A percentile compares a stretch with the other conserved stretches of the same genome.
These are phyloP conservation scores for Aspergillus affinis DNA, from an alignment of 495 filamentous ascomycete species.

Conservation along the genomic window DNA sequence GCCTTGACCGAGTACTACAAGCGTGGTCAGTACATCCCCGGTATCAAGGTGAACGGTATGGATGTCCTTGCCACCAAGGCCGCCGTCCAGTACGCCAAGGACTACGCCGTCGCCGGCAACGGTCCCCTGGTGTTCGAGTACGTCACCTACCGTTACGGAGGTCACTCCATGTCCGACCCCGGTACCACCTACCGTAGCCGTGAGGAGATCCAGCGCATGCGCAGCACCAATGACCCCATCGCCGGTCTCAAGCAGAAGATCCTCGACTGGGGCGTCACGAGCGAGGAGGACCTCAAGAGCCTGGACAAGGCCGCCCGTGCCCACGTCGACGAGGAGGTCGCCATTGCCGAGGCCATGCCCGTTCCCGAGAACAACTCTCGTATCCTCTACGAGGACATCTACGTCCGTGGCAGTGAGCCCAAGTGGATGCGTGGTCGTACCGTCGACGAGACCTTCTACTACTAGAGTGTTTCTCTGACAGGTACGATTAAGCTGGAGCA, in stretches of 20 bases:
- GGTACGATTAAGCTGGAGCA: constrained; percentile 7
- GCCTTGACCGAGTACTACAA: constrained; percentile 99
- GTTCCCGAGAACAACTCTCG: constrained; percentile 71
- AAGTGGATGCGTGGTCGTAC: constrained; percentile 85
- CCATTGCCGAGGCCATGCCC: constrained; percentile 81
- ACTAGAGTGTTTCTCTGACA: constrained; percentile 37
- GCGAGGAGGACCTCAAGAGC: constrained; percentile 94
- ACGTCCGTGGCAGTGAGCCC: constrained; percentile 88
- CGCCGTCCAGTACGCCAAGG: constrained; percentile 86
- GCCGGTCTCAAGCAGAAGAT: constrained; percentile 97
- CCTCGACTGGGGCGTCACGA: constrained; percentile 87
- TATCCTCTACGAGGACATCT: constrained; percentile 95
- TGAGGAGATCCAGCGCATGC: constrained; percentile 99
- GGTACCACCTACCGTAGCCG: constrained; percentile 98
- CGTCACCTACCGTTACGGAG: constrained; percentile 98
- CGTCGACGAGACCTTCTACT: constrained; percentile 94
- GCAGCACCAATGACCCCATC: constrained; percentile 96
- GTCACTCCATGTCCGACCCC: constrained; percentile 98
- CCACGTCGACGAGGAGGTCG: constrained; percentile 86
- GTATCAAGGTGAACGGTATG: constrained; percentile 99
- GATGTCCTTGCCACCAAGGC: constrained; percentile 98
- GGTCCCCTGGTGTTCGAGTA: constrained; percentile 96
- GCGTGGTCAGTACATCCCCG: constrained; percentile 99
- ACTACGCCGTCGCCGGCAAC: constrained; percentile 75
- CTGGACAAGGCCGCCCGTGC: constrained; percentile 89